Conservation (phyloP, 2,329 filamentous ascomycete species). For the Sclerotinia nivalis region DNA sequence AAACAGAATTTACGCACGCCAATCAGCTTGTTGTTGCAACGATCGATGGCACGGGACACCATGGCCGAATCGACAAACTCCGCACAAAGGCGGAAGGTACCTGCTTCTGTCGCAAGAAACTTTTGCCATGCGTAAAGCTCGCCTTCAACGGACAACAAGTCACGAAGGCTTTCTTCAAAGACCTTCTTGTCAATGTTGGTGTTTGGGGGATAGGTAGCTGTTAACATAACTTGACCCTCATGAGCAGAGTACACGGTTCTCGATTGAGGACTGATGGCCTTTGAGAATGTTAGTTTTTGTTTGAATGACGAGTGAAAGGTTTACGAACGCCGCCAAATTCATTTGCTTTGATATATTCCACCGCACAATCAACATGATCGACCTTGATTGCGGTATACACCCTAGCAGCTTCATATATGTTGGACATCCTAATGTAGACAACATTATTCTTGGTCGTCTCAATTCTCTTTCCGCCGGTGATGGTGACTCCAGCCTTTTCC, state of each 20-base stretch:
- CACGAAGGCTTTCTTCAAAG: slow-evolving; percentile 46
- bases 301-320: neutral
- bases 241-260: slow-evolving; percentile 44
- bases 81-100: slow-evolving; percentile 50
- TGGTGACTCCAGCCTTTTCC: slow-evolving; percentile 22
- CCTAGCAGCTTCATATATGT: slow-evolving; percentile 33
- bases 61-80: slow-evolving; percentile 55
- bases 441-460: slow-evolving; percentile 27
- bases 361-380: slow-evolving; percentile 29
- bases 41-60: slow-evolving; percentile 46
- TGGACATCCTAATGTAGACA: slow-evolving; percentile 30
- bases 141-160: slow-evolving; percentile 50
- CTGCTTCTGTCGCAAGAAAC: slow-evolving; percentile 44
- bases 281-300: slow-evolving; percentile 33
- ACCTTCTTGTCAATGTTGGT: slow-evolving; percentile 32
- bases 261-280: slow-evolving; percentile 34
- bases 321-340: slow-evolving; percentile 29
- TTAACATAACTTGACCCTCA: slow-evolving; percentile 57
- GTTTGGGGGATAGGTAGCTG: slow-evolving; percentile 44
- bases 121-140: slow-evolving; percentile 55
- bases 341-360: slow-evolving; percentile 35
- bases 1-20: slow-evolving; percentile 14
- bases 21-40: slow-evolving; percentile 44
- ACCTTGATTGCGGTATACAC: slow-evolving; percentile 34
- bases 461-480: slow-evolving; percentile 26